Base-by-base conservation (phyloP, 306 rosid genomes). In the Quercus agrifolia region DNA sequence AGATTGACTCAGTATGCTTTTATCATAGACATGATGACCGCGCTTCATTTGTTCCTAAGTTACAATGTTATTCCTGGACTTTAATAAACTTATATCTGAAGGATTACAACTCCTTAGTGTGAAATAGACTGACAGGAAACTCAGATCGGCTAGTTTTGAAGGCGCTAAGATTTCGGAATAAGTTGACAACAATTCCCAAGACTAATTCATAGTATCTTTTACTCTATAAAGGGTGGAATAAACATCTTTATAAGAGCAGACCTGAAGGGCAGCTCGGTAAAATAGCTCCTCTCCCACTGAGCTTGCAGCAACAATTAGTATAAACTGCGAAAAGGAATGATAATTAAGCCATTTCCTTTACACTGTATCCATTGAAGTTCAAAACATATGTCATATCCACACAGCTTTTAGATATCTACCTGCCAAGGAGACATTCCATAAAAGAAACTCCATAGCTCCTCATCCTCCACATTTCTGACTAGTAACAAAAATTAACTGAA, bases 211-310 rank as follows among this genome's bases (percentile, higher is more conserved):
- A 4, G 13, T 33, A 31, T 67, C 51, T 67, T 20, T 33, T 19
- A 19, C n/a, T 17, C 51, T 18, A 33, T 67, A 31, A 63, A 18
- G 58, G 52, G 57, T 9, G 27, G 71, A 38, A 9, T 9, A 67
- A 33, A 67, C 25, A 64, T 64, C 70, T 33, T 59, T 31, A 33
- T 35, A 46, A 67, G n/a, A 79, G 83, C 88, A 84, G 62, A 95
- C 99, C 98, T 95, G 99, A 86, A 95, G 93, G 23, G 99, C 99
- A 63, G 99, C 99, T 76, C 99, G 87, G 82, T 95, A 95, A 87
- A 95, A 95, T 73, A 95, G 99, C 77, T 95, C 99, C 89, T 95
- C 99, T 71, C 99, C 99, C 30, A 92, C 97, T 11, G 99, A 95
- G 88, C 99, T 95, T 74, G 99, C 99, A 19, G 97, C 91, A 74